Conservation (phyloP, 805 yeast genomes). For the Schwanniomyces vanrijiae region DNA sequence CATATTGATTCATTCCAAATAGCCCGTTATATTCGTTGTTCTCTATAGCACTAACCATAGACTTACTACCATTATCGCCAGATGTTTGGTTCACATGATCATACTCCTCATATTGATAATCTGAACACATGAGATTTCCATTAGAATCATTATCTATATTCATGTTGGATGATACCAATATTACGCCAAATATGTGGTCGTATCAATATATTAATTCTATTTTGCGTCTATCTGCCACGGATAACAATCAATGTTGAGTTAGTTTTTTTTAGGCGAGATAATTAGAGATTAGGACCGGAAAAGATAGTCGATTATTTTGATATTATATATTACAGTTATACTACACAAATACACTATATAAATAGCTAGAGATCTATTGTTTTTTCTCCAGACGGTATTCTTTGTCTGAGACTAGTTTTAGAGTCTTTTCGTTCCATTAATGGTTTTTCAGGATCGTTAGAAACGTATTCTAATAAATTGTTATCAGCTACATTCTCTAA, state of each 20-base stretch:
- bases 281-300: not conserved
- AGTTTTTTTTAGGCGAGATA: not conserved
- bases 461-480: not conserved
- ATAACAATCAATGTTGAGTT: not conserved
- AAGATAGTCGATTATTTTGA: not conserved
- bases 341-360: not conserved
- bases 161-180: not conserved
- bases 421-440: not conserved
- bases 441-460: not conserved
- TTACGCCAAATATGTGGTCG: not conserved
- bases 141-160: not conserved
- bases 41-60: not conserved
- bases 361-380: not conserved
- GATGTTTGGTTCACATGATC: not conserved
- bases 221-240: not conserved
- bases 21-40: not conserved
- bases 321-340: constrained; percentile 1
- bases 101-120: not conserved
- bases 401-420: constrained; percentile 11
- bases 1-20: constrained; percentile 2
- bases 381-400: constrained; percentile 16
- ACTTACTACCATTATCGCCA: not conserved
- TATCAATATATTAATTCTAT: not conserved
- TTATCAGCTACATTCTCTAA: not conserved
- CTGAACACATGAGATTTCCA: not conserved